Evolutionary conservation across 108 stramenopile genomes (phyloP), one percentile per base, ranked within the genome.

Genomic region (Discostella pseudostelligera): DNA sequence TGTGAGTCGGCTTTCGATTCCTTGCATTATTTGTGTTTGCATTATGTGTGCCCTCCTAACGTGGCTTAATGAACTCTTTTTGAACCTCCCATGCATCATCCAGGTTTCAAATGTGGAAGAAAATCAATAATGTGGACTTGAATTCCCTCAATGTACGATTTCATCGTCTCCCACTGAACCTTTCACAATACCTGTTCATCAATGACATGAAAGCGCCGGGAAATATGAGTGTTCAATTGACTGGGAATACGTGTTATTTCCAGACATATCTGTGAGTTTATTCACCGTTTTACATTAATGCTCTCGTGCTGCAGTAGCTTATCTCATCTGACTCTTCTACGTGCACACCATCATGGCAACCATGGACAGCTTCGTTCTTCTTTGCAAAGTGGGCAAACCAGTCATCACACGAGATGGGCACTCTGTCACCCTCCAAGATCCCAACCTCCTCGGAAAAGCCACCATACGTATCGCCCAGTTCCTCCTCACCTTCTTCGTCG

Each of bases 171-270:
- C 70, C 71, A 6, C 42, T 82, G 17, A 70, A 79, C 39, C 37
- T 82, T 8, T 47, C 71, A 22, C 62, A 43, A 26, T 82, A 79
- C 26, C 25, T 79, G 47, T 75, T 82, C 56, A 65, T 82, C 60
- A 82, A 82, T 36, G 43, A 43, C 43, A 36, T 45, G 36, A 14
- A n/a, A 10, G 48, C 40, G 7, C 46, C 20, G 14, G 60, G 56
- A 2, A 20, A 45, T 3, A 82, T 82, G 81, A 75, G 73, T 25
- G 70, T 59, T n/a, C 81, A 82, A 44, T 59, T 79, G 40, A 82
- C 81, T 12, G 78, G 78, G 12, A 79, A 76, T 45, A 82, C 81
- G 19, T 82, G 81, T 46, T 82, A 82, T 36, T 82, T 82, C 43
- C 81, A 82, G 63, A 79, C 78, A 8, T 82, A 68, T 56, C 69